A percentile compares a stretch with the other conserved stretches of the same genome.
These are phyloP conservation scores for Sporisorium graminicola DNA, from an alignment of 1,284 basidiomycete species.

Conservation along the genomic window DNA sequence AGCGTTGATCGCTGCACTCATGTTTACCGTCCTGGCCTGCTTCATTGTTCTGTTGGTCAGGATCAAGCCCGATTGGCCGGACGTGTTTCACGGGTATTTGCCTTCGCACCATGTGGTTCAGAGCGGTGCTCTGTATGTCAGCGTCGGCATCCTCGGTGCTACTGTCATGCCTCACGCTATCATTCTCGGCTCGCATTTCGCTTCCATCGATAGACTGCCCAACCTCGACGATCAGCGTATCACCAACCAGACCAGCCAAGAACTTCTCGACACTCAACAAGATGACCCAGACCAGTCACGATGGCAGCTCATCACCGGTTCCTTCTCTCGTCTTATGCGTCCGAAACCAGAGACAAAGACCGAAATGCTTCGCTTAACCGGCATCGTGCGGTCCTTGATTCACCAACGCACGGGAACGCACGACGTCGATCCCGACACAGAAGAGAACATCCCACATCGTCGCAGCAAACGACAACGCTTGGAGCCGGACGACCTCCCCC, in stretches of 20 bases:
- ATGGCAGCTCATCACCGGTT: constrained; percentile 19
- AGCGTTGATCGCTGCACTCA: constrained; percentile 76
- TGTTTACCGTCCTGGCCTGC: constrained; percentile 73
- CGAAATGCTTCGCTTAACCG: constrained; percentile 21
- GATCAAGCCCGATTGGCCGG: constrained; percentile 81
- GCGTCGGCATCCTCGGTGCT: constrained; percentile 74
- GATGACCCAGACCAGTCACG: constrained; percentile 6
- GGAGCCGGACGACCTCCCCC: constrained; percentile 17
- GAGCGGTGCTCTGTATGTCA: constrained; percentile 79
- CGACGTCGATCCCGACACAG: constrained; percentile 14
- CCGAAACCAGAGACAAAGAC: constrained; percentile 23
- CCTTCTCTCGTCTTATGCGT: constrained; percentile 9
- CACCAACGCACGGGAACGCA: constrained; percentile 4
- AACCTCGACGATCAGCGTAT: neutral
- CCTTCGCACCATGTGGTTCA: constrained; percentile 78
- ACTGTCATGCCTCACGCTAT: constrained; percentile 87
- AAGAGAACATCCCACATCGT: neutral
- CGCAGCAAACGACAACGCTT: neutral
- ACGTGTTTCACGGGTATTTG: constrained; percentile 85
- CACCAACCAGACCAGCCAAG: neutral
- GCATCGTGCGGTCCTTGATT: constrained; percentile 28
- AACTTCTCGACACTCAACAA: neutral
- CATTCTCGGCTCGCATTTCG: constrained; percentile 82
- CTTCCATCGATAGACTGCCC: constrained; percentile 58
- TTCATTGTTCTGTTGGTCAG: constrained; percentile 84